Conservation (phyloP, 1,284 basidiomycete species). For the Apiotrichum mycotoxinovorans region DNA sequence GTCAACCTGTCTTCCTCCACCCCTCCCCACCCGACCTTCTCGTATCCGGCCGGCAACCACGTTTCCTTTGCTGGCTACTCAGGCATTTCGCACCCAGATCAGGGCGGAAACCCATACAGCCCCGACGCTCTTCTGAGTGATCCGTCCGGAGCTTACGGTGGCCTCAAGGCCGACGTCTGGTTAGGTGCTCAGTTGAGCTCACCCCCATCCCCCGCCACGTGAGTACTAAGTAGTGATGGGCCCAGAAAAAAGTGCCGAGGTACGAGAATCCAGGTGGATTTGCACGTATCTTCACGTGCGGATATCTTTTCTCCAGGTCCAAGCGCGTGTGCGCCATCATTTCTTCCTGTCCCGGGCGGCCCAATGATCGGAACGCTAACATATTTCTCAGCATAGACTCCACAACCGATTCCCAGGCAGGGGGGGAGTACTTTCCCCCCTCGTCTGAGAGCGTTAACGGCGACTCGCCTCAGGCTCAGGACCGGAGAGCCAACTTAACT, state of each 20-base stretch:
- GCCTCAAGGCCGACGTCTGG: slow-evolving; percentile 36
- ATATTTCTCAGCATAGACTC: slow-evolving; percentile 33
- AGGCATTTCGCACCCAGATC: slow-evolving; percentile 9
- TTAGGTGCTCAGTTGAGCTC: slow-evolving; percentile 27
- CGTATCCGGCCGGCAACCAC: not conserved
- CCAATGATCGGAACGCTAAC: too few relatives aligned
- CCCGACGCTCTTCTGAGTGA: slow-evolving; percentile 17
- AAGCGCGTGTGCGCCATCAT: not conserved
- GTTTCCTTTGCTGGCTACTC: not conserved
- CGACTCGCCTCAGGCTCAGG: slow-evolving; percentile 17
- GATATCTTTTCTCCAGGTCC: not conserved
- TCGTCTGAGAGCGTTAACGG: slow-evolving; percentile 29
- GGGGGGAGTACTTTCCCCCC: slow-evolving; percentile 43
- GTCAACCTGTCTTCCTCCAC: slow-evolving; percentile 33
- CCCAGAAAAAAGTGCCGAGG: too few relatives aligned
- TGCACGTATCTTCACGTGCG: not conserved
- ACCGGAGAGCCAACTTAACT: slow-evolving; percentile 36
- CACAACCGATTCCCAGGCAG: slow-evolving; percentile 37
- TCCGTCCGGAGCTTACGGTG: slow-evolving; percentile 14
- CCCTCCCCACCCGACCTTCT: slow-evolving; percentile 19
- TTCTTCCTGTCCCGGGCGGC: not conserved
- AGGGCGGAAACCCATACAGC: slow-evolving; percentile 5
- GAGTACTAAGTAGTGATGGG: slow-evolving; percentile 10
- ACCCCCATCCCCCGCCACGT: slow-evolving; percentile 47
- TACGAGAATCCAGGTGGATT: not conserved